phyloP scores from a whole-genome alignment of 2,329 filamentous ascomycete genomes.

The Phyllosticta citrichinensis region DNA sequence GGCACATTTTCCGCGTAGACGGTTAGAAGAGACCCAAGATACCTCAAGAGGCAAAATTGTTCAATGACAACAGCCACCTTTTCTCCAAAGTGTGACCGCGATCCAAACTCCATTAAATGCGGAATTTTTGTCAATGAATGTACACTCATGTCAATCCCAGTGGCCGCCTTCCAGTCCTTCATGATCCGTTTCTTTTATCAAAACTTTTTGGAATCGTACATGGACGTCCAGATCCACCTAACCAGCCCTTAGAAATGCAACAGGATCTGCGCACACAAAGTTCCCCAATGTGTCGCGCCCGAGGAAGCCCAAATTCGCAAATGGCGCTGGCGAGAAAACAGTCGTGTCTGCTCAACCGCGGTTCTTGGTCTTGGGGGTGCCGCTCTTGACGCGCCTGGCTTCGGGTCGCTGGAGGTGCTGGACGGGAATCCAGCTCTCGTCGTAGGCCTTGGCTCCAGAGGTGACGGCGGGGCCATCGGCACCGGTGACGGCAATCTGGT shows the following conservation, averaged over 20 bases:
- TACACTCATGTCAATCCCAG: neutral
- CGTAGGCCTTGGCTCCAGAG: conserved; percentile 64
- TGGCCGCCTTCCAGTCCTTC: neutral
- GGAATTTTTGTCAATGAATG: neutral
- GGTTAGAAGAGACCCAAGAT: too few relatives aligned
- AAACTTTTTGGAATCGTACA: neutral
- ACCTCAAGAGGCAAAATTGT: neutral
- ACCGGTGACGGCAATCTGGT: conserved; percentile 53
- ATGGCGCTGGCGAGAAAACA: neutral
- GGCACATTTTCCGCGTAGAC: too few relatives aligned
- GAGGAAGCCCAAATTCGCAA: neutral
- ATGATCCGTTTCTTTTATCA: neutral
- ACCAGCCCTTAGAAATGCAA: neutral
- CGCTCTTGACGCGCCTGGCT: conserved; percentile 49
- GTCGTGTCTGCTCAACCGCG: neutral
- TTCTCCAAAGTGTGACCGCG: neutral
- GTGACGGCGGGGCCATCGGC: conserved; percentile 61
- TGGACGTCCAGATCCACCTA: neutral
- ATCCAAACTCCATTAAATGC: neutral
- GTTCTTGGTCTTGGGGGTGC: conserved; percentile 29
- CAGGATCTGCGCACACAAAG: neutral
- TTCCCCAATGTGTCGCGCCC: neutral
- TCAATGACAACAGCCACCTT: neutral
- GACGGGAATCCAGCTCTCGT: conserved; percentile 88
- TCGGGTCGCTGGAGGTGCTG: conserved; percentile 81